These are phyloP conservation scores for Caloboletus firmus DNA, from an alignment of 1,284 basidiomycete genomes.

Conservation along the genomic window DNA sequence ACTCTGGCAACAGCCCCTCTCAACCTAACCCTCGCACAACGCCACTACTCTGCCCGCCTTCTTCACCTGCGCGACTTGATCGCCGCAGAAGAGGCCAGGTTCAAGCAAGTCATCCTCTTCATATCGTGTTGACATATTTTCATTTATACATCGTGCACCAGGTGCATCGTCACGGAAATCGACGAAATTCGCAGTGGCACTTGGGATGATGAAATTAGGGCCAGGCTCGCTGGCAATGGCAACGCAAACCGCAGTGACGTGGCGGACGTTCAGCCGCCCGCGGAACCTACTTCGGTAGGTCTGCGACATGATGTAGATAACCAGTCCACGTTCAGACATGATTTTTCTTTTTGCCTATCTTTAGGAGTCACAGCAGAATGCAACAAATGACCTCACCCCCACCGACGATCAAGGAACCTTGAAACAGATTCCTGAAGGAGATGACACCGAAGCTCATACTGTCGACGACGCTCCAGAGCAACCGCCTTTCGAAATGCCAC, in stretches of 20 bases:
- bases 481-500: neutral
- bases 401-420: neutral
- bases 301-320: neutral
- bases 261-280: conserved; percentile 10
- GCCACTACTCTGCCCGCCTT: conserved; percentile 67
- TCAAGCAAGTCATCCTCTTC: conserved; percentile 55
- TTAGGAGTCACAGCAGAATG: conserved; percentile 15
- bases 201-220: conserved; percentile 59
- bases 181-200: conserved; percentile 71
- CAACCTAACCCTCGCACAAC: conserved; percentile 72
- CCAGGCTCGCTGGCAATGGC: conserved; percentile 37
- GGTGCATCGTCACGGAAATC: conserved; percentile 64
- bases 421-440: conserved; percentile 2
- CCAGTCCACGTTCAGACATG: neutral
- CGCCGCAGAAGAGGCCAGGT: conserved; percentile 67
- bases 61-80: conserved; percentile 71
- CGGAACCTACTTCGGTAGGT: conserved; percentile 15
- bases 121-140: neutral
- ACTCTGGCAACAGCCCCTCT: conserved; percentile 39
- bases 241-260: conserved; percentile 8
- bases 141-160: conserved; percentile 25
- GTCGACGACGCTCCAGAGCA: conserved; percentile 11
- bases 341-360: neutral
- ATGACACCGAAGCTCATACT: neutral
- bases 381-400: conserved; percentile 1